Evolutionary conservation across 2,329 filamentous ascomycete species (phyloP).

Genomic region (Akanthomyces muscarius): DNA sequence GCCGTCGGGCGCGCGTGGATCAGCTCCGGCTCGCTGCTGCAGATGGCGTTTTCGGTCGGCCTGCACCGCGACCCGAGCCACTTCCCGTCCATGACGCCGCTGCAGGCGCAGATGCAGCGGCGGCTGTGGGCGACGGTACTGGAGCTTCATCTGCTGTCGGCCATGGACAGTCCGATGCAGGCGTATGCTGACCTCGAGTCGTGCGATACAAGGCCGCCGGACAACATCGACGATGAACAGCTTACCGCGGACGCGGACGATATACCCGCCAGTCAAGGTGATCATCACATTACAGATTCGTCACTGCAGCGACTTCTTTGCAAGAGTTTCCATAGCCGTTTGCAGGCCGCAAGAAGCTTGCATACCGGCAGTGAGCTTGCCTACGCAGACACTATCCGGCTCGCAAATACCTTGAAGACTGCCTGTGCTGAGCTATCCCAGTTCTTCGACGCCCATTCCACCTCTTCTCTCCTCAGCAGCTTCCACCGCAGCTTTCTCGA

Average conservation of each 20-base stretch:
- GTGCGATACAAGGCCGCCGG: conserved; percentile 10
- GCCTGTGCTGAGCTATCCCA: not conserved
- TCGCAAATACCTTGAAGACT: not conserved
- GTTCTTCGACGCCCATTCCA: conserved; percentile 1
- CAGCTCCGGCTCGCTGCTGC: conserved; percentile 1
- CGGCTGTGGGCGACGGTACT: conserved; percentile 11
- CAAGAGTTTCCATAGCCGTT: not conserved
- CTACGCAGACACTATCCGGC: not conserved
- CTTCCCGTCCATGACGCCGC: not conserved
- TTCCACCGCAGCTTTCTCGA: conserved; percentile 13
- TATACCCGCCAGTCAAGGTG: not conserved
- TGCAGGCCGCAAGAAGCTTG: not conserved
- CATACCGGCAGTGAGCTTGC: not conserved
- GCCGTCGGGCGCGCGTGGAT: conserved; percentile 4
- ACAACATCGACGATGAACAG: not conserved
- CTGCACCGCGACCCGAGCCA: conserved; percentile 13
- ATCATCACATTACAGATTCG: not conserved
- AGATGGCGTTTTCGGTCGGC: conserved; percentile 10
- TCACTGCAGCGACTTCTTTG: conserved; percentile 2
- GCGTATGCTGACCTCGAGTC: not conserved
- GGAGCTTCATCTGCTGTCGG: not conserved
- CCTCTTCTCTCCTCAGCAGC: not conserved
- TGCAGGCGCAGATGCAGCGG: conserved; percentile 5
- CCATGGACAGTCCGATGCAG: conserved; percentile 7
- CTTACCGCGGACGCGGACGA: not conserved